phyloP scores from a whole-genome alignment of 257 asterid species.

The Petunia axillaris region DNA sequence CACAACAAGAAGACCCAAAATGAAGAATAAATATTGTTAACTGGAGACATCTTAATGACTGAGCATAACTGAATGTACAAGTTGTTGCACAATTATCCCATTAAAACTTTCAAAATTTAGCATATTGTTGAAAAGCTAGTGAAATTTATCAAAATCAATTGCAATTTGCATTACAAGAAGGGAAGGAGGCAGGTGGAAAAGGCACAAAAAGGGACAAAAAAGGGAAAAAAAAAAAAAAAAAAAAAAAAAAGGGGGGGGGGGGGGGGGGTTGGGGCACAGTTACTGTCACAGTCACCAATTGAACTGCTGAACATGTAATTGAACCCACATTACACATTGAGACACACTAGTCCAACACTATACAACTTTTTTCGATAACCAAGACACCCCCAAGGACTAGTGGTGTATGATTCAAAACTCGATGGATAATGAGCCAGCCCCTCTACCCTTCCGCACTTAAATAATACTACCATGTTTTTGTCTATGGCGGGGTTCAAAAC shows the following conservation, averaged over 20 bases:
- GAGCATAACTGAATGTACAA: neutral
- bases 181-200: neutral
- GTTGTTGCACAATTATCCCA: neutral
- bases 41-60: neutral
- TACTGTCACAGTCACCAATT: neutral
- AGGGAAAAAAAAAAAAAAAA: no score
- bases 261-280: neutral
- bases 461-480: no score
- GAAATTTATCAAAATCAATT: neutral
- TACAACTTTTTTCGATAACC: no score
- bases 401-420: no score
- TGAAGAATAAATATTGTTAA: neutral
- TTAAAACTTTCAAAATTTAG: conserved; percentile 5
- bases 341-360: neutral
- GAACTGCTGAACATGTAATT: conserved; percentile 6
- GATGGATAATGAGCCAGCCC: no score
- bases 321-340: neutral
- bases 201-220: neutral
- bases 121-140: neutral
- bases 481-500: no score
- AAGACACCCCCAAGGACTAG: no score
- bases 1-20: neutral
- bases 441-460: no score
- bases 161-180: neutral
- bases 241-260: neutral